These are phyloP conservation scores for Moniliella sp. DNA, from an alignment of 1,284 basidiomycete species.

Conservation along the genomic window DNA sequence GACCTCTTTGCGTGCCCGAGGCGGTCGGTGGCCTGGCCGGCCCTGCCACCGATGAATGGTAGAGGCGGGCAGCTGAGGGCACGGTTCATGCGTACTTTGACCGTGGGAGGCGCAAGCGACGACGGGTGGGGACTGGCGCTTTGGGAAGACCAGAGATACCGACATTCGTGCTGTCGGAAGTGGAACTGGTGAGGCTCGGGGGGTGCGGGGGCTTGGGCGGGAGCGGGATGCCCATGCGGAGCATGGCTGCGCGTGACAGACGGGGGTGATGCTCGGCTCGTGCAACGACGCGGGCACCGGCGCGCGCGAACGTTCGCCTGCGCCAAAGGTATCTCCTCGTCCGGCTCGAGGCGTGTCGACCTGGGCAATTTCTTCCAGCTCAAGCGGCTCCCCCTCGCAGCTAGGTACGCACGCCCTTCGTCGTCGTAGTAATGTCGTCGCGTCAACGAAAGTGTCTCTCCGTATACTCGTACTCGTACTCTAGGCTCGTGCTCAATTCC, in stretches of 20 bases:
- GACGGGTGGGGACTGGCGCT: constrained; percentile 5
- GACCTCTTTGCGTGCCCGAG: constrained; percentile 5
- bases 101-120: constrained; percentile 10
- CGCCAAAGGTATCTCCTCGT: neutral
- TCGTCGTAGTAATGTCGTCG: constrained; percentile 5
- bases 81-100: constrained; percentile 4
- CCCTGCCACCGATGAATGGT: neutral
- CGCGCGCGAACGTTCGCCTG: constrained; percentile 49
- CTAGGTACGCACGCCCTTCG: constrained; percentile 4
- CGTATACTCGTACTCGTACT: too few species aligned
- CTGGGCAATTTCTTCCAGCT: constrained; percentile 7
- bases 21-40: neutral
- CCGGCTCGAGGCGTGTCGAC: neutral
- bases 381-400: constrained; percentile 3
- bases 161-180: constrained; percentile 2
- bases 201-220: constrained; percentile 3
- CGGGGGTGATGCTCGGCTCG: constrained; percentile 50
- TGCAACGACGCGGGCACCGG: constrained; percentile 44
- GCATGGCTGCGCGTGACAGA: constrained; percentile 51
- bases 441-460: constrained; percentile 1
- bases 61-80: neutral
- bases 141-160: constrained; percentile 12
- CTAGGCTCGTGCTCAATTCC: neutral
- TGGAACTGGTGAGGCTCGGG: constrained; percentile 1
- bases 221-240: constrained; percentile 39